Conservation (phyloP, 176 grass and related monocot genomes). For the Rhynchospora pubera region DNA sequence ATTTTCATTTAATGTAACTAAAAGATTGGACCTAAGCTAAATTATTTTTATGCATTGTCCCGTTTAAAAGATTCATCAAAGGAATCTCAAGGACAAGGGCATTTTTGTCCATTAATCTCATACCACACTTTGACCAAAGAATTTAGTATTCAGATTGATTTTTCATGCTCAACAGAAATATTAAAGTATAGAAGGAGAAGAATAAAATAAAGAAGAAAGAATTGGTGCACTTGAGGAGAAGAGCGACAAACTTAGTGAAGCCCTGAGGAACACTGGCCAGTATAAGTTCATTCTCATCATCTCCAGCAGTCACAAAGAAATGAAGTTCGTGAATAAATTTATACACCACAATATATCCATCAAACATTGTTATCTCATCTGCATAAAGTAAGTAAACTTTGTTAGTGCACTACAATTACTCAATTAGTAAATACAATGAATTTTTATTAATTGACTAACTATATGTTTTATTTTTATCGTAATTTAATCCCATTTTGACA, state of each 20-base stretch:
- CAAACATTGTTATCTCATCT: conserved; percentile 80
- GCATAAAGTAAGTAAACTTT: background rate
- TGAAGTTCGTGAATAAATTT: conserved; percentile 89
- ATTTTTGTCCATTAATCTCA: background rate
- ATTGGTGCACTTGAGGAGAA: conserved; percentile 36
- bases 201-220: conserved; percentile 3
- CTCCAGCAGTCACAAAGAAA: conserved; percentile 77
- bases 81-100: background rate
- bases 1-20: background rate
- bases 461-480: background rate
- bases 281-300: conserved; percentile 92
- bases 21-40: background rate
- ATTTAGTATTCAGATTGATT: background rate
- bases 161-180: background rate
- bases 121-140: conserved; percentile 2
- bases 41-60: background rate
- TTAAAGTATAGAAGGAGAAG: background rate
- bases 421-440: background rate
- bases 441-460: background rate
- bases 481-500: background rate
- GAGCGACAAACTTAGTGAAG: conserved; percentile 77
- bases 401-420: background rate
- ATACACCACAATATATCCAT: conserved; percentile 79
- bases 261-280: conserved; percentile 66
- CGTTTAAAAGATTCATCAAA: background rate